Evolutionary conservation across 306 rosid species (phyloP), one percentile per base, ranked within the genome.

Genomic region (Benincasa hispida): DNA sequence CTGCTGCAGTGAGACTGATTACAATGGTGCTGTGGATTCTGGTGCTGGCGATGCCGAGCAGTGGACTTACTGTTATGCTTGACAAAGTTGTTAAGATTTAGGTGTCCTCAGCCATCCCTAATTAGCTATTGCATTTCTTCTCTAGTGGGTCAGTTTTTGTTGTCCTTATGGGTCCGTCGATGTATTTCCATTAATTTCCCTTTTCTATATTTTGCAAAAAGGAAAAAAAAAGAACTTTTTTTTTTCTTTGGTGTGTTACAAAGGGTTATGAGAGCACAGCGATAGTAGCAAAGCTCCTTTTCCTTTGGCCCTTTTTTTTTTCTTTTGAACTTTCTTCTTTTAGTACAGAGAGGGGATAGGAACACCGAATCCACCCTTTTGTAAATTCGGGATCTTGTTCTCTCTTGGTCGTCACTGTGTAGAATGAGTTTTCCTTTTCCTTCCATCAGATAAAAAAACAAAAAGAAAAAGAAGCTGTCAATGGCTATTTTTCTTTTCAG

Each of bases 51-150:
- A 84, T 25, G 93, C 87, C 35, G 93, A 91, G 68, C 87, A 83
- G 81, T 90, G 96, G 92, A 81, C 92, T 17, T 90, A 86, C 17
- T 88, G 89, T 76, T 77, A 60, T 68, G 93, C 90, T 74, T 92
- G 84, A 53, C 24, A 74, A 54, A 30, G 18, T 50, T 76, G 18
- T 66, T 12, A 39, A 67, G 54, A 47, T 8, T 70, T 72, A 27
- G 60, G 18, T 15, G 21, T 68, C 83, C 51, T 56, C 78, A 12
- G 19, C 13, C 74, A 66, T 62, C 75, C 77, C 84, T 66, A 48
- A 34, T 22, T 13, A 53, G 59, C 13, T 76, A 70, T 15, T 68
- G 76, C 17, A 12, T 32, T 35, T 21, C 63, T 62, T 77, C 22
- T 45, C 37, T 69, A 67, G 79, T 80, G 68, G 48, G 80, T 79